These are phyloP conservation scores for Ceratocystis eucalypticola DNA, from an alignment of 2,329 filamentous ascomycete species.

Conservation along the genomic window DNA sequence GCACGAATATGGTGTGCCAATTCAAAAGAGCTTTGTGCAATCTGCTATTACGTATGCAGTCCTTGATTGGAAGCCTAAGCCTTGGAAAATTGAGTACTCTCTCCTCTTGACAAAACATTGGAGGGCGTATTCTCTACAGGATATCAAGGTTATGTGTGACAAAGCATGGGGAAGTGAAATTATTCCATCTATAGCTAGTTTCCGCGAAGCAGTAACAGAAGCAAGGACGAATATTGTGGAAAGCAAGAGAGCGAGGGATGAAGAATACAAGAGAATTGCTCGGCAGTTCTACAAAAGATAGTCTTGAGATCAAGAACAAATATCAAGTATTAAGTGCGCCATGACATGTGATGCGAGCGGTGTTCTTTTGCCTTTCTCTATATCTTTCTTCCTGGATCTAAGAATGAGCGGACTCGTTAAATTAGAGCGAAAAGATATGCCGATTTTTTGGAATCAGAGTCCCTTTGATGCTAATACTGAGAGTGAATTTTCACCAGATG, in stretches of 20 bases:
- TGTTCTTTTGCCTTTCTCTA: no score
- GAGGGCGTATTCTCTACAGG: constrained; percentile 10
- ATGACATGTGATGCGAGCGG: neutral
- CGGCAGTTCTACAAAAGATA: neutral
- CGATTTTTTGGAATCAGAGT: neutral
- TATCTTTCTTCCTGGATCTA: no score
- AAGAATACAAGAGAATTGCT: neutral
- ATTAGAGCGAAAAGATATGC: neutral
- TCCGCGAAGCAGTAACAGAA: constrained; percentile 4
- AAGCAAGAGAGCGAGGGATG: constrained; percentile 2
- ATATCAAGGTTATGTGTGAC: constrained; percentile 17
- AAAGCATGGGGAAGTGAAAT: constrained; percentile 17
- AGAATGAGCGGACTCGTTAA: no score
- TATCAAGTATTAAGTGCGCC: neutral
- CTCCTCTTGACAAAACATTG: constrained; percentile 11
- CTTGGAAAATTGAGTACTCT: constrained; percentile 13
- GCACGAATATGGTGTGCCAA: constrained; percentile 7
- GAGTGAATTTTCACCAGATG: no score
- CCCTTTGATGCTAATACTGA: no score
- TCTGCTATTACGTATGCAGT: constrained; percentile 15
- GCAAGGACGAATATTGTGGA: constrained; percentile 11
- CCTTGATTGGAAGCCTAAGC: constrained; percentile 16
- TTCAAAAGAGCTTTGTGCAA: constrained; percentile 7
- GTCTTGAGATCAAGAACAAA: neutral
- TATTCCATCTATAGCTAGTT: constrained; percentile 7